Conservation (phyloP, 2,329 filamentous ascomycete genomes). For the Tolypocladium album region DNA sequence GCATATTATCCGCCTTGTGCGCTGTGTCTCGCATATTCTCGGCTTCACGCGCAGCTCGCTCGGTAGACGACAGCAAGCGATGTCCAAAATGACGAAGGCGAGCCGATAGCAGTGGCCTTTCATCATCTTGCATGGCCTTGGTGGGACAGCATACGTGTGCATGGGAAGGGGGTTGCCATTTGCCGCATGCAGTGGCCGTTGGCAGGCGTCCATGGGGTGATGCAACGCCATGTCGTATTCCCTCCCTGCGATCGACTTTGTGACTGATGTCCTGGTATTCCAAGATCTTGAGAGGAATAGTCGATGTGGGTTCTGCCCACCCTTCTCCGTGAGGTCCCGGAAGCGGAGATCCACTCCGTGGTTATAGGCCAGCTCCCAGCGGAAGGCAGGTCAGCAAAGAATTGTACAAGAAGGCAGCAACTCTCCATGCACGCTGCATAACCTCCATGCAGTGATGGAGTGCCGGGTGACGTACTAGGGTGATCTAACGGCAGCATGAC, state of each 20-base stretch:
- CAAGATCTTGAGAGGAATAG: not conserved
- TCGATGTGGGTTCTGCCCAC: too few relatives aligned
- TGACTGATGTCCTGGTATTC: not conserved
- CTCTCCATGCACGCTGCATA: not conserved
- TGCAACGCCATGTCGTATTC: not conserved
- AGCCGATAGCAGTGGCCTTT: not conserved
- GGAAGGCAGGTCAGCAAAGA: not conserved
- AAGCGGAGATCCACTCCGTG: slow-evolving; percentile 2
- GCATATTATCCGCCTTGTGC: not conserved
- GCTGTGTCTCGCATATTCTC: not conserved
- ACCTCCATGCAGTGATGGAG: not conserved
- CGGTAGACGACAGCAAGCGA: not conserved
- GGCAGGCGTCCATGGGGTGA: not conserved
- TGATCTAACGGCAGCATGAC: not conserved
- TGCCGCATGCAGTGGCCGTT: not conserved
- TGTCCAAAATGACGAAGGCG: not conserved
- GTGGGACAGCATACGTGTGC: not conserved
- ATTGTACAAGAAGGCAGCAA: slow-evolving; percentile 3
- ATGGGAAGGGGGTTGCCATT: not conserved
- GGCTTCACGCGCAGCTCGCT: not conserved
- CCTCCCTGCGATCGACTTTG: not conserved
- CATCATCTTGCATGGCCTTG: not conserved
- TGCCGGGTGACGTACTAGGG: too few relatives aligned
- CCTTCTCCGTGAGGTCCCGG: slow-evolving; percentile 4
- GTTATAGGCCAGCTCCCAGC: not conserved